Base-by-base conservation (phyloP, 176 grass and related monocot genomes). In the Leersia perrieri region DNA sequence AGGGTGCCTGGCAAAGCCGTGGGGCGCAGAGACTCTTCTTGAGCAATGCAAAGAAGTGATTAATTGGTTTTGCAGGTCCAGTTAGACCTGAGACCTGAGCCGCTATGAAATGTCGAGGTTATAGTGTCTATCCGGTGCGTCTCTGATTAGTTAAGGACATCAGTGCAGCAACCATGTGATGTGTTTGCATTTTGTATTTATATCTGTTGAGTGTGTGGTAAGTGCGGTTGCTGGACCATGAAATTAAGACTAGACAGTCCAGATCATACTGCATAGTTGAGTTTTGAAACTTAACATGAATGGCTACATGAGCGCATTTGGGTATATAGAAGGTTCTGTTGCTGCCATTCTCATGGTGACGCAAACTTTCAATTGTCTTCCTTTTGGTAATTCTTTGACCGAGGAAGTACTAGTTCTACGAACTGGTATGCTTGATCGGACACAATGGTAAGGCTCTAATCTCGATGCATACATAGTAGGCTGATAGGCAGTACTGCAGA, bases 1-100 rank as follows among this genome's bases (percentile, higher is more conserved):
- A 77, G 77, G 83, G 89, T 39, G 89, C 64, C 70, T 85, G 86
- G 92, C 82, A 69, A 61, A 89, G 73, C 33, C 75, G 80, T 5
- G 92, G 89, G 27, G 86, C 83, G 9, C 86, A 91, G 49, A 85
- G 76, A 66, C 86, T 87, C 31, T 63, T 67, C 33, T 45, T 23
- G 28, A 49, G 68, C 68, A 63, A 71, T 16, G 39, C 26, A 39
- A 73, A 63, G 80, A 73, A 49, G 58, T 82, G 20, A 53, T 20
- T 42, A 70, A 18, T 65, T 66, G 72, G 28, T 35, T 70, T 66
- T 39, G 13, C 28, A 55, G 72, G 5, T 14, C 26, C 7, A 42
- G 63, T 41, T 66, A 32, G 25, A 18, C 32, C 75, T 84, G 38
- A 51, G n/a, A 32, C 23, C 20, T 33, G 26, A 63, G 28, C 55